phyloP scores from a whole-genome alignment of 352 stramenopile species.

The Pythium oligandrum region DNA sequence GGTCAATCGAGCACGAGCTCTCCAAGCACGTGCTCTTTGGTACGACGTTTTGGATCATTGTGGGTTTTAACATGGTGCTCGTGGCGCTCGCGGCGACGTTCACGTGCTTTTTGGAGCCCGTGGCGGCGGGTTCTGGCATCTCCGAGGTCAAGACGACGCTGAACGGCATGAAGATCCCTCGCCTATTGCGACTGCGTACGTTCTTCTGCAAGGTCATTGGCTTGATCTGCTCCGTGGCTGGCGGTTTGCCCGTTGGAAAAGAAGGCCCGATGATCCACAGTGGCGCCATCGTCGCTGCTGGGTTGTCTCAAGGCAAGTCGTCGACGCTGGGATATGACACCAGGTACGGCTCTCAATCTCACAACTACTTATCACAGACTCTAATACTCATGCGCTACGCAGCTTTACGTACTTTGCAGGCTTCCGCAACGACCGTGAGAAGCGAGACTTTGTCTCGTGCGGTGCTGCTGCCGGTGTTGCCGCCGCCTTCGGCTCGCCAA shows the following conservation, averaged over 20 bases:
- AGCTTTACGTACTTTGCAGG: constrained; percentile 84
- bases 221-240: constrained; percentile 80
- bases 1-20: constrained; percentile 57
- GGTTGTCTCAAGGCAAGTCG: constrained; percentile 74
- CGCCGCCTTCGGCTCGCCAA: constrained; percentile 87
- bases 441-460: constrained; percentile 86
- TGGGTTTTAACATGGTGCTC: constrained; percentile 69
- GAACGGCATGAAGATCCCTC: constrained; percentile 88
- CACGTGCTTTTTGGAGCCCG: constrained; percentile 67
- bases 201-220: constrained; percentile 88
- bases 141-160: constrained; percentile 92
- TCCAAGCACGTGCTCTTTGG: constrained; percentile 62
- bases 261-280: constrained; percentile 93
- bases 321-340: constrained; percentile 69
- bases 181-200: constrained; percentile 65
- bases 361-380: not conserved
- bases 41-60: constrained; percentile 62
- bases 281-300: constrained; percentile 69
- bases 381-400: constrained; percentile 3
- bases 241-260: constrained; percentile 85
- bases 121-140: constrained; percentile 84
- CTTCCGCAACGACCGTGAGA: constrained; percentile 88
- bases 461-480: constrained; percentile 85
- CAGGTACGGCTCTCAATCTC: constrained; percentile 23
- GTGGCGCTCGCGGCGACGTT: constrained; percentile 68